Evolutionary conservation across 805 yeast species (phyloP), one percentile per base, ranked within the genome.

Genomic region (Vanderwaltozyma polyspora): DNA sequence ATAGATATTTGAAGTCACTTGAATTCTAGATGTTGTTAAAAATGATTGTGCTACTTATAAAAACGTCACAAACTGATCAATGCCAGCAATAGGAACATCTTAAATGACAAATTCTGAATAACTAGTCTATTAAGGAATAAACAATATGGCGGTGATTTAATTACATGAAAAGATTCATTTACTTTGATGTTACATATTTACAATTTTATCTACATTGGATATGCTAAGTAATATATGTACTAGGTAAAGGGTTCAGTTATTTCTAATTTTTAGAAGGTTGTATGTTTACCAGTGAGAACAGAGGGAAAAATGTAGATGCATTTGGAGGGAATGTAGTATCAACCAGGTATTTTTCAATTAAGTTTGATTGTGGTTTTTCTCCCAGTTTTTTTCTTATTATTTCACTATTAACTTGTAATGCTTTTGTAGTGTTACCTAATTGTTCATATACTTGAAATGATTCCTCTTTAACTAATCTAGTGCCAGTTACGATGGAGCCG

Each of bases 401-500:
- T 7, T 34, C 31, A n/a, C 39, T 33, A 32, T 49, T 52, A 6
- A 23, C 22, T 11, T 31, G 33, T 9, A 48, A 31, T 6, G 44
- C 42, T 16, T 38, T 30, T 4, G 38, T 40, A 5, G 55, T 37
- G 3, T 36, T 33, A 17, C 39, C 46, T 43, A 34, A 48, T 38
- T 37, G 49, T 18, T 50, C 44, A 33, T 46, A 60, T 55, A 60
- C 61, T 5, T 41, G 33, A 1, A 44, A 19, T 35, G 66, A 57
- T 17, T 52, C 51, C 6, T 50, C 49, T 28, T 43, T 44, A 12
- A 57, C 52, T 15, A 60, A 35, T 14, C 42, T 36, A 17, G 55
- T 51, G 2, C 55, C 58, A 3, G 56, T 49, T 12, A 40, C 33
- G 6, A 49, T 12, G 3, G 45, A 27, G 6, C 42, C 45, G 33